A percentile compares a stretch with the other conserved stretches of the same genome.
Conservation (phyloP, 2,329 filamentous ascomycete genomes). For the Atkinsonella hypoxylon region DNA sequence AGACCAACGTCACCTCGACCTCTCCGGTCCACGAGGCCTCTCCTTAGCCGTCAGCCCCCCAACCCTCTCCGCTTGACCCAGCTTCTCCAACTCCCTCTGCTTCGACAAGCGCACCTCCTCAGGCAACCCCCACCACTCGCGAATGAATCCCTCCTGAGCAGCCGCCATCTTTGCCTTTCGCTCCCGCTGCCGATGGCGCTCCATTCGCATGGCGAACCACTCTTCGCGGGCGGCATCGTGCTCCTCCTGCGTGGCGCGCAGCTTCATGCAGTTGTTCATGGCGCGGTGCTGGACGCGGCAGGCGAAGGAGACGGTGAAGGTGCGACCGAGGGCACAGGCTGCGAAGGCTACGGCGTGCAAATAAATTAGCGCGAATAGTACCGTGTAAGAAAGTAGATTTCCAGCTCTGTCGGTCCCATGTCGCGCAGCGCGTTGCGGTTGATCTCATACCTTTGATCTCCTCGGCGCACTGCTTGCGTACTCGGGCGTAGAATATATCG, state of each 20-base stretch:
- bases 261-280: slow-evolving; percentile 93
- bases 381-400: no score
- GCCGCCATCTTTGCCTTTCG: slow-evolving; percentile 45
- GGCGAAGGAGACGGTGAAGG: slow-evolving; percentile 75
- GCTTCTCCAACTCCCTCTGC: slow-evolving; percentile 39
- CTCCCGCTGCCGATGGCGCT: slow-evolving; percentile 57
- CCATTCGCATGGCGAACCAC: slow-evolving; percentile 73
- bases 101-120: slow-evolving; percentile 40
- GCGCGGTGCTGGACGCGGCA: slow-evolving; percentile 67
- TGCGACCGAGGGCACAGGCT: slow-evolving; percentile 74
- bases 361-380: no score
- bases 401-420: no score
- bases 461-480: slow-evolving; percentile 60
- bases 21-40: slow-evolving; percentile 8
- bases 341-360: slow-evolving; percentile 85
- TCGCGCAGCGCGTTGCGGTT: no score
- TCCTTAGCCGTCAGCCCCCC: slow-evolving; percentile 37
- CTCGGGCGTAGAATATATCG: slow-evolving; percentile 68
- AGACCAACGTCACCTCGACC: background rate
- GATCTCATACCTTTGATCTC: slow-evolving; percentile 67
- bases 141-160: slow-evolving; percentile 52
- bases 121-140: slow-evolving; percentile 56
- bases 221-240: slow-evolving; percentile 83
- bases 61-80: slow-evolving; percentile 38
- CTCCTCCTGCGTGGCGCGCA: slow-evolving; percentile 71